A percentile compares a stretch with the other conserved stretches of the same genome.
Evolutionary conservation across 108 stramenopile species (phyloP).

Genomic region (Cylindrotheca closterium): DNA sequence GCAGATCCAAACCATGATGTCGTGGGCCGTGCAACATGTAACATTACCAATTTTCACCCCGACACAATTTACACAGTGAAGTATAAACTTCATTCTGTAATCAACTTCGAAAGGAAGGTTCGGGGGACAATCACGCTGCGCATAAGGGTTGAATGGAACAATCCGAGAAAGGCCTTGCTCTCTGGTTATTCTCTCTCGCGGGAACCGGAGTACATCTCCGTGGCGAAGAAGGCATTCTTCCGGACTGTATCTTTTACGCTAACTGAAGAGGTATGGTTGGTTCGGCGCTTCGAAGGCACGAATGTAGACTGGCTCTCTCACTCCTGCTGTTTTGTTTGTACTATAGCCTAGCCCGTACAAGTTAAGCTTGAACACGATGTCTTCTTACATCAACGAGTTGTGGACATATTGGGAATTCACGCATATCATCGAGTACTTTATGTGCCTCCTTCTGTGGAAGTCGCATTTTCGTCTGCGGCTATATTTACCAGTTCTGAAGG

Average conservation of each 20-base stretch:
- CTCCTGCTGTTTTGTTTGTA: no score
- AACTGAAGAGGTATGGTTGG: slow-evolving; percentile 20
- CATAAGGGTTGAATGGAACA: slow-evolving; percentile 12
- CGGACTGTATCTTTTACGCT: slow-evolving; percentile 4
- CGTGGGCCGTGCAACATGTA: slow-evolving; percentile 22
- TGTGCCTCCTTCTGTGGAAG: slow-evolving; percentile 48
- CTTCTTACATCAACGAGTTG: slow-evolving; percentile 25
- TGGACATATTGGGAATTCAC: slow-evolving; percentile 22
- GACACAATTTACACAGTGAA: slow-evolving; percentile 12
- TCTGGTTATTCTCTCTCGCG: background rate
- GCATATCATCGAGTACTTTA: slow-evolving; percentile 35
- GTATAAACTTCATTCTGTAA: slow-evolving; percentile 3
- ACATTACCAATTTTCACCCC: slow-evolving; percentile 22
- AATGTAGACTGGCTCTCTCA: no score
- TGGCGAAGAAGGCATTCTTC: slow-evolving; percentile 4
- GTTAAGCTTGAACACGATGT: slow-evolving; percentile 13
- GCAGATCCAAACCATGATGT: slow-evolving; percentile 8
- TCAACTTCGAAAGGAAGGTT: background rate
- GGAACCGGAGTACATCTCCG: slow-evolving; percentile 9
- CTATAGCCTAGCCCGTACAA: background rate
- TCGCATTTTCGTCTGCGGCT: slow-evolving; percentile 9
- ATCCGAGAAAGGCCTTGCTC: slow-evolving; percentile 9
- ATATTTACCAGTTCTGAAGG: slow-evolving; percentile 1
- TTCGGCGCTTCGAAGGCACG: no score
- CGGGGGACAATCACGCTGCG: slow-evolving; percentile 22